Evolutionary conservation across 2,329 filamentous ascomycete genomes (phyloP).

Genomic region (Davidsoniella virescens): DNA sequence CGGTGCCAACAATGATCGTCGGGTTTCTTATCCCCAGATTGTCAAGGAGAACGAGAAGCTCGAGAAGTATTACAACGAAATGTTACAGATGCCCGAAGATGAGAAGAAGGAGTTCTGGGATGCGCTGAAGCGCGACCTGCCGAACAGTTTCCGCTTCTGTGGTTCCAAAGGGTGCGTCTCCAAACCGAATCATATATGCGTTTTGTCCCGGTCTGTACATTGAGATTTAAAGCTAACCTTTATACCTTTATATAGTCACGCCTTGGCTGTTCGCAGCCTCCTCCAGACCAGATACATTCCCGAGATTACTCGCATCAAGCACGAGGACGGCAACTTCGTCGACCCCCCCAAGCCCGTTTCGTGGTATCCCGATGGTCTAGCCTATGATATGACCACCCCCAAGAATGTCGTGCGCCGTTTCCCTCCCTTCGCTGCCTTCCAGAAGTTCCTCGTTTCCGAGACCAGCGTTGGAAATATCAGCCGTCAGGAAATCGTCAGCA

Average conservation of each 20-base stretch:
- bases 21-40: constrained; percentile 22
- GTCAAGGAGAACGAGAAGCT: constrained; percentile 70
- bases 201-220: no score
- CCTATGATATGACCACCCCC: constrained; percentile 95
- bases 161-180: constrained; percentile 66
- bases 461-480: constrained; percentile 95
- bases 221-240: not conserved
- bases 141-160: constrained; percentile 95
- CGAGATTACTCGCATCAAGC: constrained; percentile 68
- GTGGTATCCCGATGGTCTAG: constrained; percentile 90
- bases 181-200: not conserved
- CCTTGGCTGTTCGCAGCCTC: constrained; percentile 77
- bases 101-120: constrained; percentile 76
- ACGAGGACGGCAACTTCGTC: constrained; percentile 66
- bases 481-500: constrained; percentile 92
- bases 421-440: constrained; percentile 84
- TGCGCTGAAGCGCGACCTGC: constrained; percentile 65
- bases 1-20: constrained; percentile 3
- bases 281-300: constrained; percentile 82
- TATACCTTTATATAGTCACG: constrained; percentile 43
- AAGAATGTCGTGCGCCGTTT: constrained; percentile 93
- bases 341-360: constrained; percentile 65
- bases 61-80: constrained; percentile 70
- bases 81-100: constrained; percentile 58
- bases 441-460: constrained; percentile 95